phyloP scores from a whole-genome alignment of 176 grass and related monocot species.

The Musa schizocarpa region DNA sequence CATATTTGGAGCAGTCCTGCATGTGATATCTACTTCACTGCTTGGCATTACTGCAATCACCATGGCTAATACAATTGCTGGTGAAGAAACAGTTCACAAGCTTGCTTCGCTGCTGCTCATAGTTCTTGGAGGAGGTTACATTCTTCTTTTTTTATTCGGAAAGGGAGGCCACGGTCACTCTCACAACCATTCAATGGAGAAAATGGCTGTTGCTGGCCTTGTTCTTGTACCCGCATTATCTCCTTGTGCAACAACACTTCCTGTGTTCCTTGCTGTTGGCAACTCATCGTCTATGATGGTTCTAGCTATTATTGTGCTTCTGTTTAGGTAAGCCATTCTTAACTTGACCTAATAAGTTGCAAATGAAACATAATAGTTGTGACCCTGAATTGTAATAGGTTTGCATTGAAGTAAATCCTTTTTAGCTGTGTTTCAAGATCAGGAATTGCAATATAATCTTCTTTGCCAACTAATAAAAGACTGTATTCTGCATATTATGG shows the following conservation, averaged over 20 bases:
- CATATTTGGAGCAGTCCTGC: conserved; percentile 83
- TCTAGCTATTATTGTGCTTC: conserved; percentile 88
- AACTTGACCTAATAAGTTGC: not conserved
- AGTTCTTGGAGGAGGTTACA: conserved; percentile 80
- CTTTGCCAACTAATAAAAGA: not conserved
- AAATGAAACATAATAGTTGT: no score
- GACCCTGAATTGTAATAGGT: not conserved
- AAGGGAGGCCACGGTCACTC: conserved; percentile 83
- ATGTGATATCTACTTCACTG: conserved; percentile 92
- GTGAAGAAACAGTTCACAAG: conserved; percentile 94
- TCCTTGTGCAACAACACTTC: conserved; percentile 95
- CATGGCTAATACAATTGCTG: conserved; percentile 95
- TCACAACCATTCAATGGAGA: conserved; percentile 97
- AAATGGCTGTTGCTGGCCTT: conserved; percentile 93
- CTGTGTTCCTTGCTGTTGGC: conserved; percentile 96
- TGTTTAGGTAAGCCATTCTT: conserved; percentile 52
- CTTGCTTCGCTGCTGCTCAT: conserved; percentile 89
- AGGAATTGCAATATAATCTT: not conserved
- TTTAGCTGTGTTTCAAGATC: not conserved
- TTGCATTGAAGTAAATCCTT: not conserved
- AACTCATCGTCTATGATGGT: conserved; percentile 98
- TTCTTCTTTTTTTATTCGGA: conserved; percentile 64
- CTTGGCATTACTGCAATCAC: conserved; percentile 94
- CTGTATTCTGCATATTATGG: not conserved
- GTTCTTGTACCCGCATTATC: conserved; percentile 94